A percentile compares a stretch with the other conserved stretches of the same genome.
Evolutionary conservation across 805 yeast genomes (phyloP).

Genomic region (Cyberlindnera lachancei): DNA sequence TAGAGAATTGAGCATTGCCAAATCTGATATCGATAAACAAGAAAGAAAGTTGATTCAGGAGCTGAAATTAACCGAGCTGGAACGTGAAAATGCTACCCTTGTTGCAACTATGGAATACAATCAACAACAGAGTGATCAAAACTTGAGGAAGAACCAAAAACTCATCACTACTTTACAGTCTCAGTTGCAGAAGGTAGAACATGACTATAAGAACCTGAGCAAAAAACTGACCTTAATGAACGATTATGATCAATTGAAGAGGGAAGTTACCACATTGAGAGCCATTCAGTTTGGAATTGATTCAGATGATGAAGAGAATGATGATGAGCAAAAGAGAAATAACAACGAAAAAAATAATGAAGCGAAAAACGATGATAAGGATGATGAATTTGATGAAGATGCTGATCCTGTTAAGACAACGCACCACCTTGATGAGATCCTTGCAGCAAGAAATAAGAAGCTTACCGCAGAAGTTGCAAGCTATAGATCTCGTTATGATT

Average conservation of each 20-base stretch:
- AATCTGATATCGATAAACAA: slow-evolving; percentile 34
- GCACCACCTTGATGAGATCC: slow-evolving; percentile 42
- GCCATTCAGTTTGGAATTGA: slow-evolving; percentile 64
- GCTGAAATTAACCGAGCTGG: slow-evolving; percentile 43
- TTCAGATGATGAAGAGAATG: slow-evolving; percentile 18
- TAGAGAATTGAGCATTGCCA: slow-evolving; percentile 50
- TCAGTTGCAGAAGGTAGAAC: slow-evolving; percentile 30
- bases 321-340: slow-evolving; percentile 17
- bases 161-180: slow-evolving; percentile 20
- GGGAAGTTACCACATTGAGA: slow-evolving; percentile 64
- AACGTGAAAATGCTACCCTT: slow-evolving; percentile 61
- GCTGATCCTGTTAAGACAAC: slow-evolving; percentile 18
- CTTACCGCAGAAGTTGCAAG: slow-evolving; percentile 64
- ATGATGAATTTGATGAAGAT: slow-evolving; percentile 17
- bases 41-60: slow-evolving; percentile 35
- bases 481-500: slow-evolving; percentile 51
- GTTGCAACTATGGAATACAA: slow-evolving; percentile 50
- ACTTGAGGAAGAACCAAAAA: slow-evolving; percentile 14
- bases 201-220: slow-evolving; percentile 45
- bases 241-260: slow-evolving; percentile 77
- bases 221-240: slow-evolving; percentile 40
- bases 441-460: slow-evolving; percentile 64
- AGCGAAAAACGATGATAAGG: no score
- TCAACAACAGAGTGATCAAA: slow-evolving; percentile 28
- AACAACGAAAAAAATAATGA: no score